These are phyloP conservation scores for Pachysandra terminalis DNA, from an alignment of 164 flowering plant genomes.

Conservation along the genomic window DNA sequence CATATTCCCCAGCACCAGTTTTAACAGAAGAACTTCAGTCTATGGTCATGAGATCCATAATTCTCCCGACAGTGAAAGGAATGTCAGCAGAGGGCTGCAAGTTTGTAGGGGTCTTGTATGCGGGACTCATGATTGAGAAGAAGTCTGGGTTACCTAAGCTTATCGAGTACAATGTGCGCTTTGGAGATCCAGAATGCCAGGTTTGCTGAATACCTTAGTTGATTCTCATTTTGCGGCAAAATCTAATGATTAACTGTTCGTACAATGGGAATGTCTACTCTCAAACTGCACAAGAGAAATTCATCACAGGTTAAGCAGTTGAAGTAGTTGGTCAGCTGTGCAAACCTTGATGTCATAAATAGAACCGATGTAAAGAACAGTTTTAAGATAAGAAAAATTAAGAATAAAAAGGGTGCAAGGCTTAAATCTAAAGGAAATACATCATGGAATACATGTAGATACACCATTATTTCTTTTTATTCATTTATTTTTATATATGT, in stretches of 20 bases:
- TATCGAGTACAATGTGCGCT: conserved; percentile 94
- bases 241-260: neutral
- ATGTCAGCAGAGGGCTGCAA: conserved; percentile 92
- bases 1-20: conserved; percentile 94
- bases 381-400: no score
- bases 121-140: conserved; percentile 98
- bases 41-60: conserved; percentile 77
- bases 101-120: conserved; percentile 93
- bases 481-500: no score
- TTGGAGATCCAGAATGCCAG: conserved; percentile 99
- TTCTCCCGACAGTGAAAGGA: conserved; percentile 85
- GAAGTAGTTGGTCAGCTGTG: no score
- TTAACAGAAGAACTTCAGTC: conserved; percentile 73
- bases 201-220: conserved; percentile 37
- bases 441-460: no score
- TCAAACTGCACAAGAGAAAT: neutral
- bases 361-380: no score
- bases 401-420: no score
- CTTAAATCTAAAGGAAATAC: no score
- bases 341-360: no score
- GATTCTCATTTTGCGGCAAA: neutral
- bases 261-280: neutral
- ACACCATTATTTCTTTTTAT: no score
- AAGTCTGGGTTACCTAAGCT: conserved; percentile 85
- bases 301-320: neutral